Base-by-base conservation (phyloP, 345 rosid genomes). In the Pistacia vera region DNA sequence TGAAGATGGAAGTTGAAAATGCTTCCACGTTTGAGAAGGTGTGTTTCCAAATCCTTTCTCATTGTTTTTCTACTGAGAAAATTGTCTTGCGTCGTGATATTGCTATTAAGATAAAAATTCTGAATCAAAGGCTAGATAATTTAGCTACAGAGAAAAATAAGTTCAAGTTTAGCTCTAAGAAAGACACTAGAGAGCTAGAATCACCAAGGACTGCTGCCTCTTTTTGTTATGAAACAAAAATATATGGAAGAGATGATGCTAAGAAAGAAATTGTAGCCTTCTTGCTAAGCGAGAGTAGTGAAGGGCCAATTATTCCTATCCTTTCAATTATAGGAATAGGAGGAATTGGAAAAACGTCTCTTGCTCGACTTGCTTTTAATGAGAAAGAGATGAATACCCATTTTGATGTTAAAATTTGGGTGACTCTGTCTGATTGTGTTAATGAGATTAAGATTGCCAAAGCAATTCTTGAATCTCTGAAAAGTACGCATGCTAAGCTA, bases 21-120 rank as follows among this genome's bases (percentile, higher is more conserved):
- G n/a, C 48, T 30, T 17, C 35, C n/a, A 17, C 22, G 35, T 18
- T 22, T n/a, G 2, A 20, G 25, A 66, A 75, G 73, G 78, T 75
- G 48, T 59, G 59, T 20, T 67, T 60, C 16, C 60, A 58, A 48
- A 10, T 58, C 12, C n/a, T 5, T 16, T 56, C 41, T 20, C 9
- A 46, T 67, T 58, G 46, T 72, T 75, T 57, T 59, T 59, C 22
- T 5, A 44, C 5, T n/a, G 16, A 5, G 16, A 11, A 10, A 58
- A 8, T 20, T 58, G 28, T 10, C 11, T 16, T 58, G 35, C 79
- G 68, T 35, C 22, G 2, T 48, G 44, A 33, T 18, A 14, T 76
- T 58, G 73, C 68, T 68, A 1, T 0, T 11, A 49, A 49, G 49
- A 76, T 76, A 5, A 59, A 13, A 18, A 46, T n/a, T 8, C 17